These are phyloP conservation scores for Solanum hybrid DNA, from an alignment of 305 asterid species.

Conservation along the genomic window DNA sequence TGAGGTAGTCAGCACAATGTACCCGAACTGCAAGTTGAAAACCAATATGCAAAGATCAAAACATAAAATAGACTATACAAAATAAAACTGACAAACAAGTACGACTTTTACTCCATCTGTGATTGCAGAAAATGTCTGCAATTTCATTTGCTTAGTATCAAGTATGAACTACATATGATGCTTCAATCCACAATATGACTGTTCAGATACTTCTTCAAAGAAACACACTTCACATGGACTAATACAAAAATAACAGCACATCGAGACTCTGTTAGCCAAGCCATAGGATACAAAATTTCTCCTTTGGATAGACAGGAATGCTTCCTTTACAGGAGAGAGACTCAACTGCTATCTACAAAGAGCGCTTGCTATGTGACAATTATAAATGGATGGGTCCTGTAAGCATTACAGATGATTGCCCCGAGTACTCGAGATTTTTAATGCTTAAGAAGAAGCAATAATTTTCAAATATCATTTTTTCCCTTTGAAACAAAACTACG, in stretches of 20 bases:
- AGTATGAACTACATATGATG: background rate
- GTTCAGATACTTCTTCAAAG: background rate
- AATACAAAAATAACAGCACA: background rate
- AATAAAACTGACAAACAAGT: background rate
- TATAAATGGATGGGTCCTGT: background rate
- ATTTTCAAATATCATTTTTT: too few species aligned
- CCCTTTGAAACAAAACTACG: too few species aligned
- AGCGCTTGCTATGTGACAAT: background rate
- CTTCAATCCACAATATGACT: background rate
- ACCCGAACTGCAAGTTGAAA: background rate
- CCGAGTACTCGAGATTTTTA: too few species aligned
- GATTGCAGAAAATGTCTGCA: background rate
- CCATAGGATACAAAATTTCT: background rate
- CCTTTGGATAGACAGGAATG: background rate
- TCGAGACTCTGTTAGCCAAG: background rate
- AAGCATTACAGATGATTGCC: background rate
- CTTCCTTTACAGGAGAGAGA: background rate
- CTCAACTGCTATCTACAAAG: background rate
- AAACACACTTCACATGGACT: background rate
- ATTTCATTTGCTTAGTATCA: background rate
- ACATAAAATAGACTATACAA: background rate
- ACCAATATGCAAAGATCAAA: background rate
- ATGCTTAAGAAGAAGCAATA: too few species aligned
- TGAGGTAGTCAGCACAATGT: conserved; percentile 6
- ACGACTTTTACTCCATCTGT: background rate